Conservation (phyloP, 805 yeast species). For the Scheffersomyces ergatensis region DNA sequence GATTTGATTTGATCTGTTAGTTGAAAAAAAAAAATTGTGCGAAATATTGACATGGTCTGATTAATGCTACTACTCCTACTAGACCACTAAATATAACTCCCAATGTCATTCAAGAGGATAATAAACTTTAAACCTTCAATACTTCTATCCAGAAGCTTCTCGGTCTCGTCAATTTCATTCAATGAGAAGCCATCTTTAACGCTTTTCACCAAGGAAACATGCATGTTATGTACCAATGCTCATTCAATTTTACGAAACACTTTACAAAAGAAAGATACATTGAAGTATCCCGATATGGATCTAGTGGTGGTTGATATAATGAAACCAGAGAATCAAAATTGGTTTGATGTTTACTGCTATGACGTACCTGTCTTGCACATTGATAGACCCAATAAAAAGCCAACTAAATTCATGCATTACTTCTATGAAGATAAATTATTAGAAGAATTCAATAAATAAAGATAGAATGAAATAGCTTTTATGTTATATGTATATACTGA, state of each 20-base stretch:
- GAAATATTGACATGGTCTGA: too few relatives aligned
- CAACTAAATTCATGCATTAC: constrained; percentile 67
- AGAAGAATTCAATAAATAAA: constrained; percentile 46
- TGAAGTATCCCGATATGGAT: constrained; percentile 22
- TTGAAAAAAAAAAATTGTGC: too few relatives aligned
- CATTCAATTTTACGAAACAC: constrained; percentile 47
- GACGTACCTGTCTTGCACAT: constrained; percentile 80
- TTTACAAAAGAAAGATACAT: constrained; percentile 25
- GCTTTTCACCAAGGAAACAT: constrained; percentile 67
- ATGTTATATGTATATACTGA: too few relatives aligned
- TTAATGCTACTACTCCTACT: too few relatives aligned
- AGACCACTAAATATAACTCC: too few relatives aligned
- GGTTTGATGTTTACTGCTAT: constrained; percentile 73
- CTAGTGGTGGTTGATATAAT: constrained; percentile 56
- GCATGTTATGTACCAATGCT: constrained; percentile 69
- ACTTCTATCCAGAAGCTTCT: too few relatives aligned
- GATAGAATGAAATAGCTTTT: too few relatives aligned
- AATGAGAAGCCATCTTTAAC: constrained; percentile 21
- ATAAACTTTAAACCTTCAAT: neutral
- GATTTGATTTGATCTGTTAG: too few relatives aligned
- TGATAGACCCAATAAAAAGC: constrained; percentile 44
- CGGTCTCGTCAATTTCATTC: too few relatives aligned
- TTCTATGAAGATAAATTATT: constrained; percentile 53
- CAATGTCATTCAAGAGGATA: neutral
- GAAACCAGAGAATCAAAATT: constrained; percentile 53